Percentiles rank a stretch among this genome's conserved stretches.
Conservation (phyloP, 495 filamentous ascomycete species). For the Symbiotaphrina buchneri region DNA sequence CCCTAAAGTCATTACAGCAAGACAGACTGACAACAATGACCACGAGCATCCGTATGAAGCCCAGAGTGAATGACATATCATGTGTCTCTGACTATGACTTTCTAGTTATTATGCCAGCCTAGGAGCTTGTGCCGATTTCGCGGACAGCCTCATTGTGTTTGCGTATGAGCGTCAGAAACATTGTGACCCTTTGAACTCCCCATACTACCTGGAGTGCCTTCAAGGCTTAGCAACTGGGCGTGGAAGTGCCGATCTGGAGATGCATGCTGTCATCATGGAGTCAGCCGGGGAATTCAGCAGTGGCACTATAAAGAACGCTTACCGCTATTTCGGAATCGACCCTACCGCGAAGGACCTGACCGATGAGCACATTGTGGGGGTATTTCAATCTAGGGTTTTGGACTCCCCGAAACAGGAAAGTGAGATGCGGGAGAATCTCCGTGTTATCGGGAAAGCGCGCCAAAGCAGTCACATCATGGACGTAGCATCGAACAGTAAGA, state of each 20-base stretch:
- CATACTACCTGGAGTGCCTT: slow-evolving; percentile 26
- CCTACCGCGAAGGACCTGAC: slow-evolving; percentile 15
- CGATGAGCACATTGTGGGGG: slow-evolving; percentile 33
- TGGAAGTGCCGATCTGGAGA: slow-evolving; percentile 16
- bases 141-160: slow-evolving; percentile 26
- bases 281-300: slow-evolving; percentile 17
- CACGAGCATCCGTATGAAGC: slow-evolving; percentile 13
- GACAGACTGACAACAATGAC: slow-evolving; percentile 7
- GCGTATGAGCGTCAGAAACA: slow-evolving; percentile 18
- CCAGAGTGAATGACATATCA: not conserved
- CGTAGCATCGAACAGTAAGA: slow-evolving; percentile 28
- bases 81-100: slow-evolving; percentile 2
- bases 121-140: slow-evolving; percentile 21
- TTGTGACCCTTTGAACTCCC: slow-evolving; percentile 13
- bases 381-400: slow-evolving; percentile 27
- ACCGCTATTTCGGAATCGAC: slow-evolving; percentile 25
- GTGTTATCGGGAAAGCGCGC: slow-evolving; percentile 29
- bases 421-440: slow-evolving; percentile 26
- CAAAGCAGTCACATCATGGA: slow-evolving; percentile 27
- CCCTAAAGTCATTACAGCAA: slow-evolving; percentile 8
- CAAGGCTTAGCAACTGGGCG: slow-evolving; percentile 17
- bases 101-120: slow-evolving; percentile 21
- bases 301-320: slow-evolving; percentile 21
- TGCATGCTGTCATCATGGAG: slow-evolving; percentile 15
- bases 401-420: slow-evolving; percentile 20